These are phyloP conservation scores for Sistotremastrum niveocremeum DNA, from an alignment of 768 basidiomycete species.

Conservation along the genomic window DNA sequence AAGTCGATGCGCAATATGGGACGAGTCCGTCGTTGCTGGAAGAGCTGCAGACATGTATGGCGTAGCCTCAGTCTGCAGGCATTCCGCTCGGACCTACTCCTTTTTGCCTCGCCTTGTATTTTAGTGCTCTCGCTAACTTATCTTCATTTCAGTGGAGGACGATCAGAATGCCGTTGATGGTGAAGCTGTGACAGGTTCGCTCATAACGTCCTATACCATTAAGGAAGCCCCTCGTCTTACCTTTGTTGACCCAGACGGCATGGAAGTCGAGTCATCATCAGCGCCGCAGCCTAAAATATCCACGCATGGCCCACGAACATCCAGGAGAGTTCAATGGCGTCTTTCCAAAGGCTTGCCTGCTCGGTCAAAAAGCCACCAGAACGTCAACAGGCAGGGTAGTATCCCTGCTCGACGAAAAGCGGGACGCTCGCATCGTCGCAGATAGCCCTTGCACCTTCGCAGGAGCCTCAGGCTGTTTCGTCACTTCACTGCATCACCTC, in stretches of 20 bases:
- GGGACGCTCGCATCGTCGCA: slow-evolving; percentile 57
- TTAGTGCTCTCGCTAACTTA: slow-evolving; percentile 11
- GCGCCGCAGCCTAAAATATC: slow-evolving; percentile 36
- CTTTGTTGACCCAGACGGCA: slow-evolving; percentile 26
- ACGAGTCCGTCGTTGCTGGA: too few species aligned
- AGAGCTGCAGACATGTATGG: too few species aligned
- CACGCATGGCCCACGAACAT: slow-evolving; percentile 68
- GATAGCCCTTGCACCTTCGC: slow-evolving; percentile 20
- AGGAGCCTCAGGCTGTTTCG: not conserved
- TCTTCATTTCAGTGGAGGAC: slow-evolving; percentile 5
- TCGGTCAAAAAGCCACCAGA: slow-evolving; percentile 29
- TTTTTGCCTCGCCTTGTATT: slow-evolving; percentile 1
- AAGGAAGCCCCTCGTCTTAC: not conserved
- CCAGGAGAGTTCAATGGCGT: slow-evolving; percentile 74
- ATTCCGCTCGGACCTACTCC: not conserved
- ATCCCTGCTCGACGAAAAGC: slow-evolving; percentile 49
- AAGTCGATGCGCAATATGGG: slow-evolving; percentile 30
- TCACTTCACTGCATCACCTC: not conserved
- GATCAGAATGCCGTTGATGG: slow-evolving; percentile 11
- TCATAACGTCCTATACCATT: not conserved
- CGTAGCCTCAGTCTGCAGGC: not conserved
- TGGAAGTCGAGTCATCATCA: slow-evolving; percentile 35
- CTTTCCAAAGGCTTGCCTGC: slow-evolving; percentile 59
- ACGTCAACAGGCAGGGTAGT: slow-evolving; percentile 57
- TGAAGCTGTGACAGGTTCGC: slow-evolving; percentile 1